A percentile compares a stretch with the other conserved stretches of the same genome.
Conservation (phyloP, 2,329 filamentous ascomycete species). For the Cladorrhinum sp. region DNA sequence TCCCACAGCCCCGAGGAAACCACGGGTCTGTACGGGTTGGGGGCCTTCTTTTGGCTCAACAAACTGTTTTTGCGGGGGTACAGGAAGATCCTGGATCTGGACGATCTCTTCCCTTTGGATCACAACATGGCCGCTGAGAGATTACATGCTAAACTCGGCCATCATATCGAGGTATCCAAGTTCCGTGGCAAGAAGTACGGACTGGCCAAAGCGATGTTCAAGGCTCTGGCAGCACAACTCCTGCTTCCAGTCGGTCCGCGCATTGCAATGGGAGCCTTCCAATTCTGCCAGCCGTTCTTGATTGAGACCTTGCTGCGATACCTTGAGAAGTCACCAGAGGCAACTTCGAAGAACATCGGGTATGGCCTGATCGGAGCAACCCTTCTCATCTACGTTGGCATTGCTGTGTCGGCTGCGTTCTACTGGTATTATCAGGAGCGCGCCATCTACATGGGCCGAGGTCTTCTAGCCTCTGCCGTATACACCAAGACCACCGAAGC, state of each 20-base stretch:
- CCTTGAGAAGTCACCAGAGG: constrained; percentile 28
- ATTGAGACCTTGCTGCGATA: constrained; percentile 38
- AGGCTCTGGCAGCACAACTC: constrained; percentile 33
- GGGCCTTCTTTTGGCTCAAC: constrained; percentile 34
- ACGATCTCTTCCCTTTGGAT: constrained; percentile 34
- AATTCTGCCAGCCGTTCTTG: constrained; percentile 43
- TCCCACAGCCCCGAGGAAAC: constrained; percentile 39
- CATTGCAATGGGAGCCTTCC: constrained; percentile 39
- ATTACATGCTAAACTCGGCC: constrained; percentile 16
- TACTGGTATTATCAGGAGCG: constrained; percentile 34
- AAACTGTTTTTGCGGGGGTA: constrained; percentile 33
- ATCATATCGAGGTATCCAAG: constrained; percentile 15
- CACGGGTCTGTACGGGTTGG: constrained; percentile 31
- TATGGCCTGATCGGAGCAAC: constrained; percentile 36
- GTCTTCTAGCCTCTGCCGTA: constrained; percentile 30
- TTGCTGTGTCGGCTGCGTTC: constrained; percentile 34
- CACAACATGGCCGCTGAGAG: constrained; percentile 23
- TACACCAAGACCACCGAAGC: constrained; percentile 34
- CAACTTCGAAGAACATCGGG: constrained; percentile 26
- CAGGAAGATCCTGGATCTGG: constrained; percentile 29
- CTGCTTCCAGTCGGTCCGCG: constrained; percentile 38
- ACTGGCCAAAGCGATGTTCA: constrained; percentile 30
- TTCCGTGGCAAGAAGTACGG: constrained; percentile 26
- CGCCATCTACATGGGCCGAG: constrained; percentile 31
- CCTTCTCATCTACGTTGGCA: constrained; percentile 33